Evolutionary conservation across 495 filamentous ascomycete species (phyloP), one percentile per base, ranked within the genome.

Genomic region (Podospora didyma): DNA sequence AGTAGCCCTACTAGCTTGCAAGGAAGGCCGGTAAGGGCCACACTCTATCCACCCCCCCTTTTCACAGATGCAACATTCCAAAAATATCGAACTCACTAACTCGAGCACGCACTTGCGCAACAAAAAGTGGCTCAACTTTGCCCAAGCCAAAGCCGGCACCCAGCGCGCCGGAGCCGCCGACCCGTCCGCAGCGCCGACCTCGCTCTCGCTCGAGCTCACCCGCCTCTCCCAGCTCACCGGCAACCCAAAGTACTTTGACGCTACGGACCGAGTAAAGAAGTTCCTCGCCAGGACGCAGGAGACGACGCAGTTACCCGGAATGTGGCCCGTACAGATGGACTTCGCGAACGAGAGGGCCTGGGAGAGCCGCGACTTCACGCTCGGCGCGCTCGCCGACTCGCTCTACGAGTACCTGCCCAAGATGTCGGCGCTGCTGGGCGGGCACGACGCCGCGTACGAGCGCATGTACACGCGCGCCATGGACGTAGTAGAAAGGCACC

Each of bases 351-450:
- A 65, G 41, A 11, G 35, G 7, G 67, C 67, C 46, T 52, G 62
- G 2, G 23, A 45, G 7, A 69, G 72, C 24, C 67, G 53, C 49
- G 59, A 63, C 20, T 97, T 86, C 63, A 86, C 85, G 0, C 71
- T 96, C n/a, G 92, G 90, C 23, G 89, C 84, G 5, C 80, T 86
- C 71, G 83, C 89, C 16, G 92, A 96, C 69, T 93, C 89, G 2
- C 78, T 87, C 1, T 96, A 96, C 64, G 92, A 96, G 66, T 96
- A 96, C 67, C 70, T 97, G 37, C 88, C 92, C 14, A 97, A 83
- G 66, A 78, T 80, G 68, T 72, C 75, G 34, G 71, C 77, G n/a
- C 45, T 75, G 10, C 50, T 67, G 24, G 69, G 71, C n/a, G 72
- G 72, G 3, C 62, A 63, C 12, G 50, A 68, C 19, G 60, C 66